Evolutionary conservation across 176 grass and related monocot species (phyloP).

Genomic region (Elaeis guineensis): DNA sequence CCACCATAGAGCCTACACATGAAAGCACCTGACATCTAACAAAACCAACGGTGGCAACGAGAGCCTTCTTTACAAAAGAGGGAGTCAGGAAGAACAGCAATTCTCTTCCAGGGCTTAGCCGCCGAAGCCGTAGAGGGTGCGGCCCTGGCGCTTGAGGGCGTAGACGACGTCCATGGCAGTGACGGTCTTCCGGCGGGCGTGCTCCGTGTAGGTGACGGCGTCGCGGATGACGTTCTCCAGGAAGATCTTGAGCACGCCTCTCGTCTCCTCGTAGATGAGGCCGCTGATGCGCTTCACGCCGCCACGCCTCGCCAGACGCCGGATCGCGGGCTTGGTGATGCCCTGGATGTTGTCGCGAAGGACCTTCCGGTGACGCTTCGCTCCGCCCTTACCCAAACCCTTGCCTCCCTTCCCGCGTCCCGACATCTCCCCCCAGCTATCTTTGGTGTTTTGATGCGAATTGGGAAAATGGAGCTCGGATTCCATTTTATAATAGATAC

Average conservation of each 20-base stretch:
- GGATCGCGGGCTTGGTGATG: slow-evolving; percentile 25
- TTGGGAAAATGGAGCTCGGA: too few species aligned
- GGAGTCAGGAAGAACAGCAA: too few species aligned
- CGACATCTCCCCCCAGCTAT: not conserved
- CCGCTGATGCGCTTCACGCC: slow-evolving; percentile 27
- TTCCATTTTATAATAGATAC: too few species aligned
- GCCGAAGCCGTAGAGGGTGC: slow-evolving; percentile 12
- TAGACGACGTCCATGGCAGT: slow-evolving; percentile 28
- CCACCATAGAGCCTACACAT: too few species aligned
- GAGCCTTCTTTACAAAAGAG: too few species aligned
- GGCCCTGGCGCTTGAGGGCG: slow-evolving; percentile 18
- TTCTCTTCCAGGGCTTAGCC: not conserved
- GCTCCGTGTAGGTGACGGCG: slow-evolving; percentile 22
- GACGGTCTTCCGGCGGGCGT: slow-evolving; percentile 23
- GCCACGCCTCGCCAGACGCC: slow-evolving; percentile 21
- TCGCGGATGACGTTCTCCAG: slow-evolving; percentile 26
- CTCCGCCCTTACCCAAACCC: slow-evolving; percentile 22
- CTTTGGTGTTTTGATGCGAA: too few species aligned
- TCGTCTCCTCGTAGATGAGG: slow-evolving; percentile 25
- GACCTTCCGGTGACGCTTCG: slow-evolving; percentile 24
- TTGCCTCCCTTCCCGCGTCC: slow-evolving; percentile 21
- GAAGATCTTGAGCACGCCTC: slow-evolving; percentile 25
- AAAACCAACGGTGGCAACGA: too few species aligned
- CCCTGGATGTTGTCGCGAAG: slow-evolving; percentile 25
- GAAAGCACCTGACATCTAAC: too few species aligned